Evolutionary conservation across 805 yeast species (phyloP), one percentile per base, ranked within the genome.

Genomic region (Saturnispora galanensis): DNA sequence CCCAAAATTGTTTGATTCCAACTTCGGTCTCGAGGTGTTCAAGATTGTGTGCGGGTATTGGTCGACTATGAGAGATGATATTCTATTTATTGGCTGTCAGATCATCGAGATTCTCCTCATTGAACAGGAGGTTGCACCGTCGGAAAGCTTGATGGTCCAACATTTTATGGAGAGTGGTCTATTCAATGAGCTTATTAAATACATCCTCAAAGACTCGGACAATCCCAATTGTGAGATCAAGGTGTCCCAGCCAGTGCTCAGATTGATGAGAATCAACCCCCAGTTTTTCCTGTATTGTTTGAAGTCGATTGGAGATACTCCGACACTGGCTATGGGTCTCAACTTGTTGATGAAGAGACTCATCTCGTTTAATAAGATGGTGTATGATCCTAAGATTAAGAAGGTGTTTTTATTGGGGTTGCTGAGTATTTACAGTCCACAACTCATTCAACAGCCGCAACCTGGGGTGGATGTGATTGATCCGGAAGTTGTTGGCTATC

Each of bases 351-450:
- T 47, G 57, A 57, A 48, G 41, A 58, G 54, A 37, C 62, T 54
- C 52, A 56, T 43, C 33, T 46, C 44, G 49, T 57, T 55, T 51
- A 63, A 65, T 50, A 62, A 58, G 46, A 75, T 76, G 47, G 73
- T 84, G 46, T 84, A 82, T 35, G 87, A 81, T 54, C 89, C 95
- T 1, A 71, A 85, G 47, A 76, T 78, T 52, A 77, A 83, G 49
- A 90, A 90, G 60, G 65, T 63, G 5, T 56, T 50, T 39, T 38
- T 60, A 4, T 39, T 65, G 6, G 65, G 61, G 1, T 47, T 64
- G 21, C 30, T 63, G 5, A 50, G 64, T 8, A 26, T 60, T 45
- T 54, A 69, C 60, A 51, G 57, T 44, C 45, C 49, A 29, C 39
- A 37, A 9, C 41, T 28, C 17, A 41, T 50, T 15, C 26, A 21